Evolutionary conservation across 768 basidiomycete species (phyloP).

Genomic region (Lepiota brunneoincarnata): DNA sequence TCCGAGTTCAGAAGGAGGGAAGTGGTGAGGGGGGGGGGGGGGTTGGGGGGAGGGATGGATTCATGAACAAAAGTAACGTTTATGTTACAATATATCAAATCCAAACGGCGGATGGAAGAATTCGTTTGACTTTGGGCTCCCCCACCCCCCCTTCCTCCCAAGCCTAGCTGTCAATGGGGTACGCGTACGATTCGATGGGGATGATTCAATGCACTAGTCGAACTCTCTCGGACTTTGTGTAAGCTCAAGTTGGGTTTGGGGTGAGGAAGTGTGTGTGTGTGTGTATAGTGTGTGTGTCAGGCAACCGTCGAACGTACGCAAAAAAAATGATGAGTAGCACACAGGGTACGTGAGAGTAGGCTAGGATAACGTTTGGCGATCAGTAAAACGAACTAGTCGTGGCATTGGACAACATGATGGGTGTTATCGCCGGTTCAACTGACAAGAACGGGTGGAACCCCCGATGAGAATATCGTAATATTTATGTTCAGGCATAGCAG

Average conservation of each 20-base stretch:
- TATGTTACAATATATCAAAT: slow-evolving; percentile 14
- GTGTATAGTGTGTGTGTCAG: slow-evolving; percentile 9
- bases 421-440: slow-evolving; percentile 5
- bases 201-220: slow-evolving; percentile 2
- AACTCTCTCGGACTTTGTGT: slow-evolving; percentile 7
- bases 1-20: slow-evolving; percentile 4
- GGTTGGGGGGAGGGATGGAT: background rate
- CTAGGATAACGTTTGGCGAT: slow-evolving; percentile 4
- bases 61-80: slow-evolving; percentile 6
- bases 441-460: slow-evolving; percentile 3
- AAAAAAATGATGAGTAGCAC: slow-evolving; percentile 5
- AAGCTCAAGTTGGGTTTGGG: slow-evolving; percentile 1
- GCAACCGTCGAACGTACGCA: background rate
- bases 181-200: background rate
- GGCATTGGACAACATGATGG: background rate
- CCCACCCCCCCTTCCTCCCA: too few species aligned
- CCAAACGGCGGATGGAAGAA: slow-evolving; percentile 1
- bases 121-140: slow-evolving; percentile 9
- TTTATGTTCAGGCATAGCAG: slow-evolving; percentile 4
- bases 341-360: background rate
- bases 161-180: slow-evolving; percentile 1
- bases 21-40: too few species aligned
- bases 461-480: slow-evolving; percentile 10
- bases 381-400: background rate
- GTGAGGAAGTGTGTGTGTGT: background rate